These are phyloP conservation scores for Sequoia sempervirens DNA, from an alignment of 75 land plant genomes.

Conservation along the genomic window DNA sequence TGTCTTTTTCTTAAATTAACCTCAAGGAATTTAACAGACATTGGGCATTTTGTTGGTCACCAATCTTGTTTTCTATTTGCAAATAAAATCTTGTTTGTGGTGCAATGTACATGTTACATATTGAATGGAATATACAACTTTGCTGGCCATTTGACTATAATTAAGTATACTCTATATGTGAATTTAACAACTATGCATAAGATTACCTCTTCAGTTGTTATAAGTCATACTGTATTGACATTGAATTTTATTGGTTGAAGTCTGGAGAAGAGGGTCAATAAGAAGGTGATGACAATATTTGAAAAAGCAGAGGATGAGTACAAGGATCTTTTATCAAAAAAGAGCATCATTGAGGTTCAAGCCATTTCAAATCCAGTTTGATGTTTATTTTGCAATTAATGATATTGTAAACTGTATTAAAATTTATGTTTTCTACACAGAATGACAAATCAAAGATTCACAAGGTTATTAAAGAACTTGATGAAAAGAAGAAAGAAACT, in stretches of 20 bases:
- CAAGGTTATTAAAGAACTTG: too few species aligned
- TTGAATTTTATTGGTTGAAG: slow-evolving; percentile 31
- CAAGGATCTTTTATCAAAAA: slow-evolving; percentile 74
- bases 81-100: background rate
- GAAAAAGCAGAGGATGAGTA: slow-evolving; percentile 99
- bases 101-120: background rate
- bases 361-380: background rate
- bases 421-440: slow-evolving; percentile 2
- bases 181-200: background rate
- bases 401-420: background rate
- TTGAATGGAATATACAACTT: background rate
- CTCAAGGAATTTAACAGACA: background rate
- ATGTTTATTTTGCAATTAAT: background rate
- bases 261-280: slow-evolving; percentile 96
- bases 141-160: background rate
- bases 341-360: slow-evolving; percentile 80
- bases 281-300: slow-evolving; percentile 98
- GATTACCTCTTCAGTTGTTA: background rate
- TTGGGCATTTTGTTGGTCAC: background rate
- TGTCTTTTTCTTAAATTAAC: background rate
- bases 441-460: too few species aligned
- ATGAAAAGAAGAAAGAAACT: background rate
- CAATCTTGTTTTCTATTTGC: background rate
- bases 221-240: background rate
- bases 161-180: background rate